These are phyloP conservation scores for Suhomyces sp. DNA, from an alignment of 805 yeast genomes.

Conservation along the genomic window DNA sequence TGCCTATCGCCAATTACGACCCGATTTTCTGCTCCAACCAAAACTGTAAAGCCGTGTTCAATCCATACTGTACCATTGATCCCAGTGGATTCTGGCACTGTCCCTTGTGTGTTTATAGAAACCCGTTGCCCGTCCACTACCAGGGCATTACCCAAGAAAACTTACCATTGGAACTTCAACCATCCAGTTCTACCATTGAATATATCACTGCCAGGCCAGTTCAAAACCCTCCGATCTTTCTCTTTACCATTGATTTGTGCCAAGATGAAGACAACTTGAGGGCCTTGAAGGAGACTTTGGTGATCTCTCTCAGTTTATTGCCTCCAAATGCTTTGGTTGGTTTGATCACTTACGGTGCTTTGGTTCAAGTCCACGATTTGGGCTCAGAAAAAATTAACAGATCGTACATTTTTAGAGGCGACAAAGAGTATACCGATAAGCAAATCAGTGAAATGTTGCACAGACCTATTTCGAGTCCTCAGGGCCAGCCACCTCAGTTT, in stretches of 20 bases:
- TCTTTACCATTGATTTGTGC: constrained; percentile 84
- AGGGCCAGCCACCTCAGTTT: constrained; percentile 21
- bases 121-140: constrained; percentile 80
- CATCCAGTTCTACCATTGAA: constrained; percentile 73
- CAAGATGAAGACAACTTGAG: constrained; percentile 85
- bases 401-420: constrained; percentile 84
- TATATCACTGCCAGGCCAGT: constrained; percentile 80
- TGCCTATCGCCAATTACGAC: constrained; percentile 78
- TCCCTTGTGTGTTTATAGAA: constrained; percentile 75
- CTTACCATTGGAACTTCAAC: constrained; percentile 76
- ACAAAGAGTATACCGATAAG: constrained; percentile 75
- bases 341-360: constrained; percentile 83
- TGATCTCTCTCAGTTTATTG: constrained; percentile 69
- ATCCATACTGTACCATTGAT: constrained; percentile 83
- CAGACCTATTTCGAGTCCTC: constrained; percentile 26
- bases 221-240: constrained; percentile 78
- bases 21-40: constrained; percentile 75
- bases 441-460: constrained; percentile 55
- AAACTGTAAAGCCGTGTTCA: constrained; percentile 79
- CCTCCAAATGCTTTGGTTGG: constrained; percentile 92
- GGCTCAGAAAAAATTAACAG: constrained; percentile 62
- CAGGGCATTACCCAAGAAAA: constrained; percentile 70
- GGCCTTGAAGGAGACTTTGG: constrained; percentile 77
- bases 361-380: constrained; percentile 85
- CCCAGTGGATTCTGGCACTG: constrained; percentile 82